Evolutionary conservation across 768 basidiomycete species (phyloP).

Genomic region (Hypholoma sublateritium): DNA sequence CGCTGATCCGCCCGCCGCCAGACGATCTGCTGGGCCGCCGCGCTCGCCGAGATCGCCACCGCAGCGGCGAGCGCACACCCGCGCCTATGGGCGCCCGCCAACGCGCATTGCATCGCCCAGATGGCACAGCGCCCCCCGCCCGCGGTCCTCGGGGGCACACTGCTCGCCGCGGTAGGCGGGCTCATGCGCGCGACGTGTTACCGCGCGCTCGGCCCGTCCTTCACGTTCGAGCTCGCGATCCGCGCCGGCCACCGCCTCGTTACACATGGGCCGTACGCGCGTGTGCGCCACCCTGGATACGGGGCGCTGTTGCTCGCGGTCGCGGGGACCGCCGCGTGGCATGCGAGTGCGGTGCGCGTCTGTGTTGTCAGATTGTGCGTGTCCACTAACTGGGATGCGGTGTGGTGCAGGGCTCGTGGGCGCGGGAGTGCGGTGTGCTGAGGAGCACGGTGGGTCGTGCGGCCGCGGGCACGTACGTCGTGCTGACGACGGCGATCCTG

Average conservation of each 20-base stretch:
- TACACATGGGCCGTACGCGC: conserved; percentile 45
- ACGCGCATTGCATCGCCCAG: conserved; percentile 10
- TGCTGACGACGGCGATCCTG: conserved; percentile 30
- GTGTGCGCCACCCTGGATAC: conserved; percentile 55
- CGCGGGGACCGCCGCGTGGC: conserved; percentile 34
- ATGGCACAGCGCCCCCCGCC: conserved; percentile 19
- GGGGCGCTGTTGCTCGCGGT: conserved; percentile 37
- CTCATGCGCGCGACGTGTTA: conserved; percentile 44
- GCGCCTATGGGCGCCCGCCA: conserved; percentile 16
- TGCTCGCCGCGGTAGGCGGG: conserved; percentile 38
- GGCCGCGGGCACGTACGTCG: conserved; percentile 23
- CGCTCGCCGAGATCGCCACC: conserved; percentile 35
- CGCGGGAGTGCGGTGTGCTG: conserved; percentile 40
- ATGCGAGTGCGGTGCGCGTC: conserved; percentile 32
- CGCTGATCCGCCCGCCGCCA: conserved; percentile 11
- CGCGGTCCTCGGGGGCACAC: conserved; percentile 35
- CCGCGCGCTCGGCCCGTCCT: conserved; percentile 43
- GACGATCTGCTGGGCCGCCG: conserved; percentile 37
- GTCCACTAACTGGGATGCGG: neutral
- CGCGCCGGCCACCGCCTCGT: conserved; percentile 45
- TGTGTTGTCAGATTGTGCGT: neutral
- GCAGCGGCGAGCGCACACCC: conserved; percentile 31
- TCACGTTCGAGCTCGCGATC: conserved; percentile 55
- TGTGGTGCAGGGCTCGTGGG: conserved; percentile 42
- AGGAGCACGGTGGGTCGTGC: conserved; percentile 29